These are phyloP conservation scores for Tillandsia fasciculata DNA, from an alignment of 176 grass and related monocot species.

Conservation along the genomic window DNA sequence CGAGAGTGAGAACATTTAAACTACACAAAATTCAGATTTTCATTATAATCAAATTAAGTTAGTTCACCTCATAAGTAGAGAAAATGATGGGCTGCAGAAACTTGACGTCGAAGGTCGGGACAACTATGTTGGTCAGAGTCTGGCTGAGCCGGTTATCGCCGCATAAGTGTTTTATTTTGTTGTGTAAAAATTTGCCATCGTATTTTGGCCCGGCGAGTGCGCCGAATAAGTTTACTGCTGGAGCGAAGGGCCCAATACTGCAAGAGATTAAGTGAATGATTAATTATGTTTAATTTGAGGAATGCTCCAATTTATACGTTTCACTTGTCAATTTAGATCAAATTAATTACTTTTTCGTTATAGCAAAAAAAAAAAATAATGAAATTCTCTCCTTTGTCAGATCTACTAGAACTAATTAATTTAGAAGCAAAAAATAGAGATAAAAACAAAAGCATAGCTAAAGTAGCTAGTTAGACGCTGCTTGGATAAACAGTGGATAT, in stretches of 20 bases:
- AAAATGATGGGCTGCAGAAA: constrained; percentile 29
- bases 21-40: too few relatives aligned
- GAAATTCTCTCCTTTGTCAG: too few relatives aligned
- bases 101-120: constrained; percentile 41
- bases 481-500: too few relatives aligned
- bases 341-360: too few relatives aligned
- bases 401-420: too few relatives aligned
- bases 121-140: constrained; percentile 32
- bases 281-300: not conserved
- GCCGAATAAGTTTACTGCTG: not conserved
- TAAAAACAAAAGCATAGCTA: too few relatives aligned
- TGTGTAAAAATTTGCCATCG: constrained; percentile 23
- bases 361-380: too few relatives aligned
- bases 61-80: constrained; percentile 26
- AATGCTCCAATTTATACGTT: too few relatives aligned
- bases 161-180: constrained; percentile 15
- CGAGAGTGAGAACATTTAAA: not conserved
- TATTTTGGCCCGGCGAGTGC: constrained; percentile 25
- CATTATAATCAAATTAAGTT: too few relatives aligned
- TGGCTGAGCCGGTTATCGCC: constrained; percentile 9
- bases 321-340: too few relatives aligned
- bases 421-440: too few relatives aligned
- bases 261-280: not conserved
- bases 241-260: not conserved
- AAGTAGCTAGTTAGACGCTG: too few relatives aligned